Conservation (phyloP, 768 basidiomycete genomes). For the Termitomyces sp. region DNA sequence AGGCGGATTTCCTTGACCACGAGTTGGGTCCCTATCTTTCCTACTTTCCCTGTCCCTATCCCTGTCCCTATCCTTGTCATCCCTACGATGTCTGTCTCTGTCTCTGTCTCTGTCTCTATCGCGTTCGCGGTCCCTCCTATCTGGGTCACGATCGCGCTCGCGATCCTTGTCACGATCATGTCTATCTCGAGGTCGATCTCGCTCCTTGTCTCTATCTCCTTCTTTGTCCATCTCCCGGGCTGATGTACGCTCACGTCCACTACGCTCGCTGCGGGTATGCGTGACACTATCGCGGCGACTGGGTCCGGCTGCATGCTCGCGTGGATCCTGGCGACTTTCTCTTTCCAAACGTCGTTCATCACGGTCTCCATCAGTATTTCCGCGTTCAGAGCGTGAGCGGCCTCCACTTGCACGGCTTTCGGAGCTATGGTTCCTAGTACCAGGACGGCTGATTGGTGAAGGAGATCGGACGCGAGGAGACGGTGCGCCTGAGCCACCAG, state of each 20-base stretch:
- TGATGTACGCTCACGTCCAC: conserved; percentile 38
- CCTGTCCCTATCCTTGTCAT: conserved; percentile 44
- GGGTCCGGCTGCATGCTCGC: conserved; percentile 37
- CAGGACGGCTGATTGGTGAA: conserved; percentile 65
- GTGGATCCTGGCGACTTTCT: conserved; percentile 46
- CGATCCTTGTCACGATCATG: conserved; percentile 59
- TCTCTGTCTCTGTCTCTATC: conserved; percentile 52
- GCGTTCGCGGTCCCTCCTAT: conserved; percentile 54
- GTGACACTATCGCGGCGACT: conserved; percentile 52
- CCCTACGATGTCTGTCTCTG: conserved; percentile 16
- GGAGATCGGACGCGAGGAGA: conserved; percentile 64
- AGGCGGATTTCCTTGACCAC: conserved; percentile 34
- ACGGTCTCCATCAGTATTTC: conserved; percentile 41
- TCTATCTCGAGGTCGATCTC: conserved; percentile 44
- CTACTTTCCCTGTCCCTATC: conserved; percentile 62
- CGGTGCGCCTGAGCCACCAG: conserved; percentile 50
- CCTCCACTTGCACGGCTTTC: conserved; percentile 76
- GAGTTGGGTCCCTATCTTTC: conserved; percentile 56
- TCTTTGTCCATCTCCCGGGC: conserved; percentile 44
- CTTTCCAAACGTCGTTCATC: conserved; percentile 58
- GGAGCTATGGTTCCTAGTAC: conserved; percentile 65
- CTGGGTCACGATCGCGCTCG: conserved; percentile 58
- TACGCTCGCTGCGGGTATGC: conserved; percentile 50
- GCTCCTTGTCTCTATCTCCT: conserved; percentile 46
- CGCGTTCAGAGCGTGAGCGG: conserved; percentile 54